Percentiles rank a stretch among this genome's conserved stretches.
Evolutionary conservation across 306 rosid genomes (phyloP).

Genomic region (Lithocarpus polystachyus): DNA sequence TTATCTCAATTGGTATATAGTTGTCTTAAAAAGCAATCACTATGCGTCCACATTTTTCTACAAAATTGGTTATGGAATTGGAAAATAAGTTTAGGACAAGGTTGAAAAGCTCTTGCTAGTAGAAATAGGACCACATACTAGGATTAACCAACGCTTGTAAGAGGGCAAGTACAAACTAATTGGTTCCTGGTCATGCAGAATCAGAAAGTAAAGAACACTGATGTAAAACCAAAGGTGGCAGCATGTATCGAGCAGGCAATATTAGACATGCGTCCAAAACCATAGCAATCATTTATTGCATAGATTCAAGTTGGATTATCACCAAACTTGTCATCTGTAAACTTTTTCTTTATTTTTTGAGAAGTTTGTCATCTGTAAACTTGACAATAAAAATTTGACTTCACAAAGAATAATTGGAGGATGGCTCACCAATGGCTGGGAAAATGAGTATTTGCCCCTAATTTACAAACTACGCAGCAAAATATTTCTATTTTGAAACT

Average conservation of each 20-base stretch:
- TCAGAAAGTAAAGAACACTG: neutral
- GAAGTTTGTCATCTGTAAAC: neutral
- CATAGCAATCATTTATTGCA: neutral
- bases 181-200: too few relatives aligned
- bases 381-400: neutral
- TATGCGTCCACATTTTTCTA: neutral
- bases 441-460: too few relatives aligned
- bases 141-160: neutral
- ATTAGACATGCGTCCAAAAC: neutral
- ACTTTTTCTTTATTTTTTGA: neutral
- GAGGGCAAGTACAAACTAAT: neutral
- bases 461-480: too few relatives aligned
- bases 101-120: neutral
- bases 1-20: too few relatives aligned
- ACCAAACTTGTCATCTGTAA: too few relatives aligned
- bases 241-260: neutral
- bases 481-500: too few relatives aligned
- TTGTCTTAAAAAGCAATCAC: too few relatives aligned
- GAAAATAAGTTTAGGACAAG: neutral
- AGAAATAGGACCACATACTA: neutral
- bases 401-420: neutral
- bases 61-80: neutral
- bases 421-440: slow-evolving; percentile 78
- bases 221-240: neutral
- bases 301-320: neutral